phyloP scores from a whole-genome alignment of 2,329 filamentous ascomycete species.

The Diatrype stigma region DNA sequence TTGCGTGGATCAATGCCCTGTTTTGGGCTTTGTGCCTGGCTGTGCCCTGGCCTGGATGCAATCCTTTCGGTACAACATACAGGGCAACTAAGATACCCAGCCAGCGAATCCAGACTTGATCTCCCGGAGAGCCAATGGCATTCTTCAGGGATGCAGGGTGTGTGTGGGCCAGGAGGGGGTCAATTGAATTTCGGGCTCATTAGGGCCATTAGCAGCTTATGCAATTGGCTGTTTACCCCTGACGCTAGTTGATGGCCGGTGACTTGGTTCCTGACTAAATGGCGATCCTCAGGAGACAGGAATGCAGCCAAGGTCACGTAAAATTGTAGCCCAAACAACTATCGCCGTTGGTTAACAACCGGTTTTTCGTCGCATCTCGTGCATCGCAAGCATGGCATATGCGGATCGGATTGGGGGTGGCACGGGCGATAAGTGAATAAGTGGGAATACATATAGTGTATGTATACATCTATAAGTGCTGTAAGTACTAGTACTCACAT shows the following conservation, averaged over 20 bases:
- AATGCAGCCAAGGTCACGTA: not conserved
- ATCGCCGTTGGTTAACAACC: not conserved
- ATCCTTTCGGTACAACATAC: not conserved
- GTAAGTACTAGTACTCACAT: no score
- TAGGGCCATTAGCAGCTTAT: not conserved
- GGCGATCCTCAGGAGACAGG: not conserved
- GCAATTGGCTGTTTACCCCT: not conserved
- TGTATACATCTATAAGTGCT: no score
- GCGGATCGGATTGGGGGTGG: no score
- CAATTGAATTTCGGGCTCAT: not conserved
- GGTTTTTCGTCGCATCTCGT: not conserved
- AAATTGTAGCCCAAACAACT: not conserved
- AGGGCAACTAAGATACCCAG: no score
- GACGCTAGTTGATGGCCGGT: not conserved
- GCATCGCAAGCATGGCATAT: no score
- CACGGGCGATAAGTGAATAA: no score
- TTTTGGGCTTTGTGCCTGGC: no score
- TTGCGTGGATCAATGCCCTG: no score
- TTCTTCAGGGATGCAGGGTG: no score
- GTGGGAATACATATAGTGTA: no score
- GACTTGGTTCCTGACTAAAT: constrained; percentile 1
- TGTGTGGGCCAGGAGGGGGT: not conserved
- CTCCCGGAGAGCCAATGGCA: not conserved
- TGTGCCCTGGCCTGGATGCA: not conserved
- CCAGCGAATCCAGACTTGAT: not conserved